phyloP scores from a whole-genome alignment of 306 rosid species.

The Dicorynia guianensis region DNA sequence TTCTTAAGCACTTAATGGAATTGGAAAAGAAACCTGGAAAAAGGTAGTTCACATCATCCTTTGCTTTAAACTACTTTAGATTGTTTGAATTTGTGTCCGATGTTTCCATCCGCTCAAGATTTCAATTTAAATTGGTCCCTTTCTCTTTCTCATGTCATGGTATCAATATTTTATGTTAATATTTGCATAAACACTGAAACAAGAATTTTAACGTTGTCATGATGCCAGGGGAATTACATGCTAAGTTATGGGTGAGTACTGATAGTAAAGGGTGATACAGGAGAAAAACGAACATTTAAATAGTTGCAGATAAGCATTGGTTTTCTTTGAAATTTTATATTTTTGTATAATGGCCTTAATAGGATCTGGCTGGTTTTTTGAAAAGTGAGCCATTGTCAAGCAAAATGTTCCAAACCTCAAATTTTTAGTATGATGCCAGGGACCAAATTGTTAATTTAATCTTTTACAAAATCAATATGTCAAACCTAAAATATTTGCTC shows the following conservation, averaged over 20 bases:
- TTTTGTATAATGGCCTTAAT: too few species aligned
- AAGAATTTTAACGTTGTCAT: background rate
- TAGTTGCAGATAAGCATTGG: too few species aligned
- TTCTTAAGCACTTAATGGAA: constrained; percentile 69
- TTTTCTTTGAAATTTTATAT: too few species aligned
- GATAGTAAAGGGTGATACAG: too few species aligned
- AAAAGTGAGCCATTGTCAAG: too few species aligned
- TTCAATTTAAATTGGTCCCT: constrained; percentile 18
- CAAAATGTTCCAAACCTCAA: too few species aligned
- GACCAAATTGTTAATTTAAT: too few species aligned
- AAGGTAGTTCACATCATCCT: constrained; percentile 60
- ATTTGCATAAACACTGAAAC: background rate
- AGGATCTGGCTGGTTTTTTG: too few species aligned
- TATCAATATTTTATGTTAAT: background rate
- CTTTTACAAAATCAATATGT: background rate
- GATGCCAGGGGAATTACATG: background rate
- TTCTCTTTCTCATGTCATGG: constrained; percentile 33
- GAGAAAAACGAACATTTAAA: too few species aligned
- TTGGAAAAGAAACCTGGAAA: constrained; percentile 52
- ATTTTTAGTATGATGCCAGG: too few species aligned
- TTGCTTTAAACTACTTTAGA: constrained; percentile 31
- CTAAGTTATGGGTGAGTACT: background rate
- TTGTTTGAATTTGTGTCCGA: constrained; percentile 28
- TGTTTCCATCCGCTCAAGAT: constrained; percentile 14
- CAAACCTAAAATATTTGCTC: background rate